Base-by-base conservation (phyloP, 2,329 filamentous ascomycete genomes). In the Falciphora oryzae region DNA sequence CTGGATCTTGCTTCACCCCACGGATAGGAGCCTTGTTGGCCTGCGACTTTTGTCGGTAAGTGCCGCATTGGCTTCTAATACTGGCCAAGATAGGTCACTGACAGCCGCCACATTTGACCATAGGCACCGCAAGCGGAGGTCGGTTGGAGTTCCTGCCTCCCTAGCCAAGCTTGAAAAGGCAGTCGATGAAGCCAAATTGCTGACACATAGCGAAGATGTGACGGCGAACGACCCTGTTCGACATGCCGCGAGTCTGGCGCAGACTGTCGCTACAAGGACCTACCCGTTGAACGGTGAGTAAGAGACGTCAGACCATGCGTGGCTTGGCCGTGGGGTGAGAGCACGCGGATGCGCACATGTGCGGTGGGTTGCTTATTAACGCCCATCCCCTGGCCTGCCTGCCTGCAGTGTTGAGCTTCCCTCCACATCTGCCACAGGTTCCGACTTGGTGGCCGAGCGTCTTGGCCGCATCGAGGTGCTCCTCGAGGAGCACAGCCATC, bases 231-330 rank as follows among this genome's bases (percentile, higher is more conserved):
- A 56, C 76, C 76, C 10, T 78, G 76, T 65, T 75, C 75, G 59
- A 77, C 75, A 2, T 78, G 76, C 65, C 68, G 68, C 57, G 75
- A 77, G 57, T 75, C 75, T 29, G 75, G 74, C 32, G 76, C 76
- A 57, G 74, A 77, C 65, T 78, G 76, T 62, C 72, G 74, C 10
- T 78, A 77, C 70, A 76, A 77, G 64, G 75, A 78, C 35, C 69
- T 77, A 3, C 74, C 75, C 1, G 66, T 68, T 10, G 71, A 70
- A 29, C 68, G 71, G 68, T 71, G 63, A 64, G 68, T 44, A 44
- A 28, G 44, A 53, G 8, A 10, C 13, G 6, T 44, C 13, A 7
- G 38, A 4, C 44, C 7, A 53, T 53, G 22, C 2, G 6, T 25
- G 44, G 44, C 44, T 53, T 53, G 44, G n/a, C 44, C 44, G 44